Base-by-base conservation (phyloP, 768 basidiomycete genomes). In the Kwoniella pini region DNA sequence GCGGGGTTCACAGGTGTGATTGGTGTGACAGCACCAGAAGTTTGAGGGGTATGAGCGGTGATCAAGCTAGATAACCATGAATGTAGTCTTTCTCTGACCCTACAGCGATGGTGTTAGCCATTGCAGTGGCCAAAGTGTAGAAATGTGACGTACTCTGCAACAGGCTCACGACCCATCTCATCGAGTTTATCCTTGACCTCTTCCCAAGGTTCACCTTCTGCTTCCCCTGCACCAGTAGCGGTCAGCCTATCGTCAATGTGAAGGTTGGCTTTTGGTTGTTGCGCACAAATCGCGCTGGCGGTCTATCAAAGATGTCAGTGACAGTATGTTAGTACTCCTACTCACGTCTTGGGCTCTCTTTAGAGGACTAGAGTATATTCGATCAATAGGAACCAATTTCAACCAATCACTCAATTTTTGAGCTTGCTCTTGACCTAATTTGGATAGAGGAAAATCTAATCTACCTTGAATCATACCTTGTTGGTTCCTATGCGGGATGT, bases 311-410 rank as follows among this genome's bases (percentile, higher is more conserved):
- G 19, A 11, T 10, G 17, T 46, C 21, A 46, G 19, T 46, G 19
- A 6, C 42, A 43, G 9, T n/a, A 21, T 43, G 6, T 21, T 6
- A 12, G 6, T 43, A 11, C n/a, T 21, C 9, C 15, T 40, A 67
- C 61, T 77, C 70, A 90, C 90, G 79, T 84, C 82, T 42, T 79
- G 78, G 13, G 90, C 90, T 57, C 91, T 81, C 45, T 66, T 77
- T 50, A 91, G 82, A 79, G 90, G 88, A 71, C 90, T 91, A 63
- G 83, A 84, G 72, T 84, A 86, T 30, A 85, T 88, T 27, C 76
- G 76, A 31, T 81, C 59, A 22, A 70, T 55, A 0, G 69, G 69
- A 3, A 70, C 65, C 31, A 56, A 15, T 12, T 45, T 38, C 1
- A 67, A 42, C 30, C 57, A 51, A 15, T 67, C 53, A 6, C 59